Conservation (phyloP, 192 early-diverging fungal species). For the Entrophospora sp. region DNA sequence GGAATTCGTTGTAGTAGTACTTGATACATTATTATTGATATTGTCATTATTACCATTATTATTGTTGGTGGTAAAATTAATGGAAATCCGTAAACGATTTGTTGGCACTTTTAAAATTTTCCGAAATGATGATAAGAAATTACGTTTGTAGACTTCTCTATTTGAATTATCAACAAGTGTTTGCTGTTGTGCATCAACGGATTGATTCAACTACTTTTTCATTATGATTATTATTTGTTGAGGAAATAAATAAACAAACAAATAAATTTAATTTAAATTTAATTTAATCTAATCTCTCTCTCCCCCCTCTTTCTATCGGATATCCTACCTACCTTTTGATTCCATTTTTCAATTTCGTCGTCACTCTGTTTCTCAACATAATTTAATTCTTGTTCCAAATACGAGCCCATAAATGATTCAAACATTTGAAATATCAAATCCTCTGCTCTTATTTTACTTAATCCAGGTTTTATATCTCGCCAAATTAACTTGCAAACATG, state of each 20-base stretch:
- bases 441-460: slow-evolving; percentile 43
- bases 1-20: too few species aligned
- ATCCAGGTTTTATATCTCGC: slow-evolving; percentile 31
- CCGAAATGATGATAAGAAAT: slow-evolving; percentile 45
- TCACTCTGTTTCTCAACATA: slow-evolving; percentile 49
- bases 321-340: slow-evolving; percentile 44
- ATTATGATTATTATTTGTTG: too few species aligned
- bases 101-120: slow-evolving; percentile 40
- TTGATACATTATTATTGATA: too few species aligned
- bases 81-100: slow-evolving; percentile 18
- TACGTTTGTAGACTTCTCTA: slow-evolving; percentile 35
- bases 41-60: too few species aligned
- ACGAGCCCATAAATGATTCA: slow-evolving; percentile 56
- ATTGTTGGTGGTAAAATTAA: too few species aligned
- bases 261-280: too few species aligned
- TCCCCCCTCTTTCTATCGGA: too few species aligned
- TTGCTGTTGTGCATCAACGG: background rate
- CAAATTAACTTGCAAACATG: slow-evolving; percentile 44
- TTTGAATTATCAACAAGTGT: slow-evolving; percentile 25
- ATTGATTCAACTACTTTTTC: slow-evolving; percentile 3
- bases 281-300: too few species aligned
- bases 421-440: slow-evolving; percentile 50
- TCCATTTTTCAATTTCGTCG: slow-evolving; percentile 58
- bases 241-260: too few species aligned
- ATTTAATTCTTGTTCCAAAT: slow-evolving; percentile 58